phyloP scores from a whole-genome alignment of 495 filamentous ascomycete genomes.

The Chaetomidium leptoderma region DNA sequence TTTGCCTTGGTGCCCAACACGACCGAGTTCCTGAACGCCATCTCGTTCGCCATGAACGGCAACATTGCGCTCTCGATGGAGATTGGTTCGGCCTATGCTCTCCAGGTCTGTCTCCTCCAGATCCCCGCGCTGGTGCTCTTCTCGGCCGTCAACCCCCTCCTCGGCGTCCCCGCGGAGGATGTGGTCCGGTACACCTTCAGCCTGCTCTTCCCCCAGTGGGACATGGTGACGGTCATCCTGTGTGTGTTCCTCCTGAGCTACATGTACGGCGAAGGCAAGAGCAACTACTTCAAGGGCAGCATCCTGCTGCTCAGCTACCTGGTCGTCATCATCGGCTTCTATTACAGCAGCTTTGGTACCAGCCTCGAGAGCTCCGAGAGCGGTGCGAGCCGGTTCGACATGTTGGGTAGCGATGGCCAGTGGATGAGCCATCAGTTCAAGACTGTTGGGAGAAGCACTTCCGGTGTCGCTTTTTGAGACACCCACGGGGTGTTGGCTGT shows the following conservation, averaged over 20 bases:
- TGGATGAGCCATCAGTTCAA: conserved; percentile 47
- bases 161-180: conserved; percentile 43
- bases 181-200: conserved; percentile 78
- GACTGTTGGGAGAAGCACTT: conserved; percentile 46
- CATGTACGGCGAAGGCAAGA: conserved; percentile 98
- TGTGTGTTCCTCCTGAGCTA: conserved; percentile 97
- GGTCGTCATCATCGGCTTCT: conserved; percentile 89
- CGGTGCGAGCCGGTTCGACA: conserved; percentile 68
- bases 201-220: conserved; percentile 97
- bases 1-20: conserved; percentile 98
- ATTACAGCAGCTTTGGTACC: conserved; percentile 73
- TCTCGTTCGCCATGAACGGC: conserved; percentile 99
- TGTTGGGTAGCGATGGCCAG: conserved; percentile 50
- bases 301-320: conserved; percentile 91
- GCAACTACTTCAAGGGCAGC: conserved; percentile 88
- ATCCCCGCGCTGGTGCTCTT: conserved; percentile 91
- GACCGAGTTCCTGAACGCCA: conserved; percentile 97
- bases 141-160: conserved; percentile 56
- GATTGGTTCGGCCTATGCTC: conserved; percentile 93
- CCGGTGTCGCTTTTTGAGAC: conserved; percentile 34
- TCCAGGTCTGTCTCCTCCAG: conserved; percentile 96
- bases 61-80: conserved; percentile 99
- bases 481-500: neutral
- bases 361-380: conserved; percentile 50
- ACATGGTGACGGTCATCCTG: conserved; percentile 95